These are phyloP conservation scores for Euphorbia pulcherrima DNA, from an alignment of 345 rosid genomes.

Conservation along the genomic window DNA sequence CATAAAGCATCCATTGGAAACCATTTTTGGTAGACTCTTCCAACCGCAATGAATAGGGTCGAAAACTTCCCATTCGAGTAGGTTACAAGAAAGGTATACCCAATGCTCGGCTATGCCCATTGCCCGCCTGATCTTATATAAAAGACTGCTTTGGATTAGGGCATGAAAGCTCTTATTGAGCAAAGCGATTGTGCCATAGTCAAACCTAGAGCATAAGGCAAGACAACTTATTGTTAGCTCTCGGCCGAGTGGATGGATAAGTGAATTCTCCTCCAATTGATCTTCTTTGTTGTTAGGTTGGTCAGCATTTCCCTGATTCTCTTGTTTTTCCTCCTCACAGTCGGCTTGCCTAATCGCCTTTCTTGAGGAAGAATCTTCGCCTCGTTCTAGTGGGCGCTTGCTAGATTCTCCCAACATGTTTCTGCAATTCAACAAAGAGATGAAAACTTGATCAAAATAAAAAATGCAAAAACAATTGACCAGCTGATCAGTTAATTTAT, in stretches of 20 bases:
- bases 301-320: constrained; percentile 2
- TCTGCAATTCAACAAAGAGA: background rate
- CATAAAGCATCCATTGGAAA: constrained; percentile 36
- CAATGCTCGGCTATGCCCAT: constrained; percentile 47
- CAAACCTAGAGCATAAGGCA: constrained; percentile 53
- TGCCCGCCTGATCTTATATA: constrained; percentile 35
- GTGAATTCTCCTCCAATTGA: constrained; percentile 29
- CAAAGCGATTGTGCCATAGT: constrained; percentile 35
- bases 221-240: constrained; percentile 62
- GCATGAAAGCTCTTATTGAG: constrained; percentile 36
- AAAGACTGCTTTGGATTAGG: constrained; percentile 27
- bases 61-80: constrained; percentile 72
- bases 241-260: constrained; percentile 56
- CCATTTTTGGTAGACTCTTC: constrained; percentile 68
- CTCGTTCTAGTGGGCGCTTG: constrained; percentile 35
- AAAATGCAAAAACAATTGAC: too few relatives aligned
- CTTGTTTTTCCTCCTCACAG: constrained; percentile 4
- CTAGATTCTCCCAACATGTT: constrained; percentile 52
- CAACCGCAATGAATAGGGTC: constrained; percentile 58
- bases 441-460: background rate
- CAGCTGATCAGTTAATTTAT: background rate
- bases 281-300: constrained; percentile 9
- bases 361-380: constrained; percentile 20
- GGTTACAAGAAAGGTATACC: constrained; percentile 73
- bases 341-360: constrained; percentile 26